A percentile compares a stretch with the other conserved stretches of the same genome.
phyloP scores from a whole-genome alignment of 169 alveolate genomes.

The Eimeria zaria region DNA sequence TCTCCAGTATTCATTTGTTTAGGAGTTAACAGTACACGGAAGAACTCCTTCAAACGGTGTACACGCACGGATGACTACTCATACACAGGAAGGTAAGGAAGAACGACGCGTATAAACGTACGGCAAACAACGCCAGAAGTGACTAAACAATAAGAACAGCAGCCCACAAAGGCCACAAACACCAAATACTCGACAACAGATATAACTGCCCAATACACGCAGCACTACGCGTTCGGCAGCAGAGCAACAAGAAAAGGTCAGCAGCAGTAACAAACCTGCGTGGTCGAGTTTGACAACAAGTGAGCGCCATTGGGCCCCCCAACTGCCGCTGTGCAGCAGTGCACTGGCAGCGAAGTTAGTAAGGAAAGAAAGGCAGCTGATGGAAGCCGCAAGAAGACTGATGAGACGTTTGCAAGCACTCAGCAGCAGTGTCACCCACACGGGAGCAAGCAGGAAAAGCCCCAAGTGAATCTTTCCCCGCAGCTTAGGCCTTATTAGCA shows the following conservation, averaged over 20 bases:
- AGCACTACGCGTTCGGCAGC: not conserved
- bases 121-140: too few species aligned
- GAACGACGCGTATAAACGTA: too few species aligned
- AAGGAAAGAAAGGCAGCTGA: constrained; percentile 59
- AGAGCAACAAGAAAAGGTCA: not conserved
- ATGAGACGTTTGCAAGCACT: constrained; percentile 74
- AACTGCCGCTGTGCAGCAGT: constrained; percentile 76
- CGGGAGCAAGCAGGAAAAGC: constrained; percentile 61
- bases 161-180: not conserved
- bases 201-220: not conserved
- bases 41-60: too few species aligned
- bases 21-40: too few species aligned
- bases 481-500: constrained; percentile 69
- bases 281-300: constrained; percentile 72
- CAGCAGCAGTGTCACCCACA: constrained; percentile 59
- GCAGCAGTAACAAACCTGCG: constrained; percentile 47
- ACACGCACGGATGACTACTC: not conserved
- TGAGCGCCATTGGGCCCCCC: constrained; percentile 51
- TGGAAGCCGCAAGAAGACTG: constrained; percentile 70
- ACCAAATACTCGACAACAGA: not conserved
- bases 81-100: not conserved
- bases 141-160: too few species aligned
- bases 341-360: constrained; percentile 74
- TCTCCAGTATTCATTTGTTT: too few species aligned
- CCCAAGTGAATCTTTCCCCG: constrained; percentile 81